Percentiles rank a stretch among this genome's conserved stretches.
These are phyloP conservation scores for Leccinum griseonigrum DNA, from an alignment of 1,284 basidiomycete genomes.

Conservation along the genomic window DNA sequence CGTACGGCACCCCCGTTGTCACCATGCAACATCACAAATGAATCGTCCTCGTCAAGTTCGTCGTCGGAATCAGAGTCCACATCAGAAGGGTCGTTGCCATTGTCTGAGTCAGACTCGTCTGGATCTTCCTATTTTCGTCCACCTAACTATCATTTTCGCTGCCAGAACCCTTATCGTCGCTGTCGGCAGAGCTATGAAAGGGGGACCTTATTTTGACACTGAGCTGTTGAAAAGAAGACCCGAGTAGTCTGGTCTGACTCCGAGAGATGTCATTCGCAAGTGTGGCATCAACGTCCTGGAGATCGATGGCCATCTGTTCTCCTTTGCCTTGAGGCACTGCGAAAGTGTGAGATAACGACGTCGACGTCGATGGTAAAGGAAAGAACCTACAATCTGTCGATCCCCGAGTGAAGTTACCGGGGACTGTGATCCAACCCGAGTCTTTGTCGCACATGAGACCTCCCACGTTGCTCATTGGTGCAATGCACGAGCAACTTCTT, in stretches of 20 bases:
- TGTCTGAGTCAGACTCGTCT: slow-evolving; percentile 17
- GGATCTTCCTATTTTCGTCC: slow-evolving; percentile 28
- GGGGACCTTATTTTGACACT: slow-evolving; percentile 23
- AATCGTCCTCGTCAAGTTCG: slow-evolving; percentile 4
- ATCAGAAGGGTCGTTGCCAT: slow-evolving; percentile 8
- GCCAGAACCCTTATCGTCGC: slow-evolving; percentile 20
- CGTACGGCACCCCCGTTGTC: slow-evolving; percentile 47
- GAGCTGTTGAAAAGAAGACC: slow-evolving; percentile 68
- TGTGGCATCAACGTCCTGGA: slow-evolving; percentile 85
- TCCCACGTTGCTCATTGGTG: slow-evolving; percentile 98
- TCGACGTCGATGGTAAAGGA: not conserved
- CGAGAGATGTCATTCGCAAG: slow-evolving; percentile 82
- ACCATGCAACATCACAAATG: slow-evolving; percentile 32
- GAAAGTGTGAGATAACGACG: not conserved
- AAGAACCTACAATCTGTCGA: slow-evolving; percentile 52
- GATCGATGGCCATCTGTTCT: slow-evolving; percentile 95
- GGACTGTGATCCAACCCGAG: slow-evolving; percentile 97
- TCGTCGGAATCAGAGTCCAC: slow-evolving; percentile 27
- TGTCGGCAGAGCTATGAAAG: slow-evolving; percentile 32
- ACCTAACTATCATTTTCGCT: slow-evolving; percentile 3
- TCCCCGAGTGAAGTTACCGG: slow-evolving; percentile 86
- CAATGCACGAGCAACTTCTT: slow-evolving; percentile 86
- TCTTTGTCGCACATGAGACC: slow-evolving; percentile 99
- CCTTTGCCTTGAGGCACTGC: slow-evolving; percentile 79
- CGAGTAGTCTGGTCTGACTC: slow-evolving; percentile 86